A percentile compares a stretch with the other conserved stretches of the same genome.
Evolutionary conservation across 306 rosid species (phyloP).

Genomic region (Sicyos baderoa): DNA sequence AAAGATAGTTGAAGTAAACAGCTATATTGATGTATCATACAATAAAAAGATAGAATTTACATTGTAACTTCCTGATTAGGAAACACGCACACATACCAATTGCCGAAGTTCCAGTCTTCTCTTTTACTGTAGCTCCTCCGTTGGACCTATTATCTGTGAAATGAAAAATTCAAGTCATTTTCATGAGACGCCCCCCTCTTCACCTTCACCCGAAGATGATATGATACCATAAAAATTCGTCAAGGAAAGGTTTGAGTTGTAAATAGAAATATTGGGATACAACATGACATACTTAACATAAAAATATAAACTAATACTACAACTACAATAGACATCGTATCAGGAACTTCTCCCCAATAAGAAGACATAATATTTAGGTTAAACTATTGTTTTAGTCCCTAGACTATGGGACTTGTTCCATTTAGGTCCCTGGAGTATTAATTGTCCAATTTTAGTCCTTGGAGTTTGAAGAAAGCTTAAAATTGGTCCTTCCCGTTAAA

Average conservation of each 20-base stretch:
- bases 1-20: too few species aligned
- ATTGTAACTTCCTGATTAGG: background rate
- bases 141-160: conserved; percentile 46
- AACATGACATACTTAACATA: background rate
- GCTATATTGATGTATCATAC: too few species aligned
- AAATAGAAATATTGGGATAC: background rate
- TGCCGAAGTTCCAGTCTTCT: conserved; percentile 35
- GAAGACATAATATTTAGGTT: background rate
- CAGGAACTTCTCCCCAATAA: background rate
- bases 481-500: too few species aligned
- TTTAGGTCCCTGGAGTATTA: too few species aligned
- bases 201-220: background rate
- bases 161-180: background rate
- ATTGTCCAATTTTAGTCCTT: too few species aligned
- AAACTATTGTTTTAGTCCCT: too few species aligned
- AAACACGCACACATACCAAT: conserved; percentile 37
- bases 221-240: background rate
- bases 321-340: background rate
- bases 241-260: background rate
- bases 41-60: background rate
- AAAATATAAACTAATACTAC: background rate
- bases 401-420: too few species aligned
- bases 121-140: conserved; percentile 34
- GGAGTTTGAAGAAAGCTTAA: too few species aligned
- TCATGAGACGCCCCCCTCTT: too few species aligned